These are phyloP conservation scores for Metarhizium guizhouense DNA, from an alignment of 2,329 filamentous ascomycete species.

Conservation along the genomic window DNA sequence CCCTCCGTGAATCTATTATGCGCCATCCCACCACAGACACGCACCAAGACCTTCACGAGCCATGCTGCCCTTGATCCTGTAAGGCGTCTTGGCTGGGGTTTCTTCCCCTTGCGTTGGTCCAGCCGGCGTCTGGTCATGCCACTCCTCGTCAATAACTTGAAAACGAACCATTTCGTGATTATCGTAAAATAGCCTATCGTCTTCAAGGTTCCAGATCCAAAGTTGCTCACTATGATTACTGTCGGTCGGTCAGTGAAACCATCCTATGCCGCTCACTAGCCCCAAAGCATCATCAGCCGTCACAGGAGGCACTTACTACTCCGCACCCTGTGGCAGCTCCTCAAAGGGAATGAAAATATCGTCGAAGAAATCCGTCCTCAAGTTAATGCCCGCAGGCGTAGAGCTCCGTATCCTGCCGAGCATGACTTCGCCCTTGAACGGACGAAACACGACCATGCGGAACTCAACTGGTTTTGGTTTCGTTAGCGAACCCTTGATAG, in stretches of 20 bases:
- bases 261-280: neutral
- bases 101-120: constrained; percentile 56
- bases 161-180: constrained; percentile 83
- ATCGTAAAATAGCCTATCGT: constrained; percentile 74
- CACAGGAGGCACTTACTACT: constrained; percentile 49
- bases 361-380: constrained; percentile 87
- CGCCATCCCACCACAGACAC: constrained; percentile 54
- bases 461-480: constrained; percentile 67
- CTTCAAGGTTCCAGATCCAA: constrained; percentile 77
- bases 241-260: neutral
- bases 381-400: constrained; percentile 61
- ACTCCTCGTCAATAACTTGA: constrained; percentile 77
- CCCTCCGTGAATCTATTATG: constrained; percentile 1
- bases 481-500: neutral
- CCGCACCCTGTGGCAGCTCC: constrained; percentile 65
- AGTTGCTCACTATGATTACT: constrained; percentile 68
- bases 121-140: constrained; percentile 78
- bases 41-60: constrained; percentile 52
- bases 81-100: constrained; percentile 57
- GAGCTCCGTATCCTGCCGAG: constrained; percentile 73
- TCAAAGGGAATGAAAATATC: constrained; percentile 75
- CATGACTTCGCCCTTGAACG: constrained; percentile 91
- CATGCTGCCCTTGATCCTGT: constrained; percentile 60
- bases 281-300: neutral
- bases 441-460: constrained; percentile 84